Evolutionary conservation across 2,329 filamentous ascomycete species (phyloP).

Genomic region (Aspergillus sergii): DNA sequence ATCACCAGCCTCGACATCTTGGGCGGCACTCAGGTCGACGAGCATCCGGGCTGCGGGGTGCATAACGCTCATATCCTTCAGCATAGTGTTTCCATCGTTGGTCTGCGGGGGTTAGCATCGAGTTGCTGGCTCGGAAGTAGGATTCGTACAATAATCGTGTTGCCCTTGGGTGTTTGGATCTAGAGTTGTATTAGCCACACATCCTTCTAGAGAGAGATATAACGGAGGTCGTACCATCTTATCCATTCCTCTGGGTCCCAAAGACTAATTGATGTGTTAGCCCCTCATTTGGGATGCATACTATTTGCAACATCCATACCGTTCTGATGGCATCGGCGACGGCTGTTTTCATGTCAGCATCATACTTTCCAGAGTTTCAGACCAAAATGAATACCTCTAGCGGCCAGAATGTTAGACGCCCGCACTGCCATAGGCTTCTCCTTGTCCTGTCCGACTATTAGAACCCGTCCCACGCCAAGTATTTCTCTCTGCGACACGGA

Average conservation of each 20-base stretch:
- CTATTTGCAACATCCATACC: constrained; percentile 43
- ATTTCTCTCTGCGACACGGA: constrained; percentile 22
- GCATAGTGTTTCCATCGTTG: constrained; percentile 99
- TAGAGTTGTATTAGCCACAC: constrained; percentile 35
- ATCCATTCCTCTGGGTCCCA: constrained; percentile 97
- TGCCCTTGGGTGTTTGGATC: constrained; percentile 93
- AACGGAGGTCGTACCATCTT: constrained; percentile 69
- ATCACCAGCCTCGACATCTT: constrained; percentile 97
- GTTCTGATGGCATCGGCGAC: constrained; percentile 98
- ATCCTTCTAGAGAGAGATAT: neutral
- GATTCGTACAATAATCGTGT: constrained; percentile 78
- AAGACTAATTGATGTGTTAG: constrained; percentile 59
- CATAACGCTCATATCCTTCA: constrained; percentile 98
- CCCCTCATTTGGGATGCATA: constrained; percentile 35
- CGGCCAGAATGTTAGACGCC: constrained; percentile 94
- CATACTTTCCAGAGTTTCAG: constrained; percentile 3
- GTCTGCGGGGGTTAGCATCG: constrained; percentile 56
- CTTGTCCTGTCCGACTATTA: constrained; percentile 66
- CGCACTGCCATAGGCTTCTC: constrained; percentile 98
- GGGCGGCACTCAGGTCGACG: constrained; percentile 92
- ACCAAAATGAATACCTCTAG: constrained; percentile 68
- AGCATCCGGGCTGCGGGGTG: constrained; percentile 99
- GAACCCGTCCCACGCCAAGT: constrained; percentile 33
- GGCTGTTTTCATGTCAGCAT: constrained; percentile 58
- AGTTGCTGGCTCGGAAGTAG: constrained; percentile 8